Evolutionary conservation across 129 eudicot species (phyloP).

Genomic region (Gnaphalium uliginosum): DNA sequence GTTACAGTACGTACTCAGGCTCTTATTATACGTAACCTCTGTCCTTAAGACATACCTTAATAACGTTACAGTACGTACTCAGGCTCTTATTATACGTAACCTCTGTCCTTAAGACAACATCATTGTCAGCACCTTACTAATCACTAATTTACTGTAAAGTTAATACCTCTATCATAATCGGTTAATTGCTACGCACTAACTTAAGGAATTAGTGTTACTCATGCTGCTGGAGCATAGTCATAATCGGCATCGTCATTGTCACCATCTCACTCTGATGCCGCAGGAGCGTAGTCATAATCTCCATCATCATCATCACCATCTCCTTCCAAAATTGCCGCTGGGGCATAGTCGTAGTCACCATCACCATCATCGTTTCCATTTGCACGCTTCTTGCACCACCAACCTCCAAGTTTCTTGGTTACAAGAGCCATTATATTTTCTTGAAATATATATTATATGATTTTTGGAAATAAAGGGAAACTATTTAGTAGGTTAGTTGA

Average conservation of each 20-base stretch:
- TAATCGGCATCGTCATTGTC: constrained; percentile 35
- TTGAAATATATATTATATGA: not conserved
- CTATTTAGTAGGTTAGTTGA: not conserved
- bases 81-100: not conserved
- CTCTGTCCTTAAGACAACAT: not conserved
- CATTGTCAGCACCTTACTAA: not conserved
- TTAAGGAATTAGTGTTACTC: not conserved
- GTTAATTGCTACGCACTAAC: not conserved
- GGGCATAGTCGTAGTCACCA: constrained; percentile 26
- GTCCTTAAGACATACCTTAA: not conserved
- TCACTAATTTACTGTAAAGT: not conserved
- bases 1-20: too few species aligned
- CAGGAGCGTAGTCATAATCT: constrained; percentile 23
- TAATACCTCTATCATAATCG: not conserved
- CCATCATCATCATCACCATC: constrained; percentile 30
- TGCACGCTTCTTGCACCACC: constrained; percentile 32
- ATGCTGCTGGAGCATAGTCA: constrained; percentile 15
- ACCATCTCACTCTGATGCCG: constrained; percentile 27
- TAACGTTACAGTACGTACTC: too few species aligned
- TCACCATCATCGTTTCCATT: constrained; percentile 36
- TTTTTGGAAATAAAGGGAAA: not conserved
- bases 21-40: not conserved
- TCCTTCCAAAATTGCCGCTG: constrained; percentile 21
- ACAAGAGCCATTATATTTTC: constrained; percentile 19
- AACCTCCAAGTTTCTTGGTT: not conserved